These are phyloP conservation scores for Cicer cuneatum DNA, from an alignment of 306 rosid genomes.

Conservation along the genomic window DNA sequence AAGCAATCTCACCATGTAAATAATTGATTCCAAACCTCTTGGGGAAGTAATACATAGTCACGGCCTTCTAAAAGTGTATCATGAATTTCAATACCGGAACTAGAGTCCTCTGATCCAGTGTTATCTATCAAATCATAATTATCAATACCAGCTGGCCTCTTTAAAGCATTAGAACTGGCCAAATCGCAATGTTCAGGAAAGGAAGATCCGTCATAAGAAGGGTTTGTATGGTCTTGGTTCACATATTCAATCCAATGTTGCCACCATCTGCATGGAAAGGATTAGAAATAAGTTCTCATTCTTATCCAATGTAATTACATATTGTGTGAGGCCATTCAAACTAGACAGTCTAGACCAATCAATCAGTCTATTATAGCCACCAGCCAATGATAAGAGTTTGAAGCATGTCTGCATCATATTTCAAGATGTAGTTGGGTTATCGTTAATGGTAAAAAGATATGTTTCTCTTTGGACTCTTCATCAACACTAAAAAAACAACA, in stretches of 20 bases:
- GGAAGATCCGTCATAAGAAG: slow-evolving; percentile 69
- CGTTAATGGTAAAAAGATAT: slow-evolving; percentile 2
- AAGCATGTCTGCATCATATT: neutral
- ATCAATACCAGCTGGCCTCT: slow-evolving; percentile 83
- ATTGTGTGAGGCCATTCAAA: slow-evolving; percentile 37
- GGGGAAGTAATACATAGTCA: slow-evolving; percentile 94
- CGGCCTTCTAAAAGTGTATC: slow-evolving; percentile 94
- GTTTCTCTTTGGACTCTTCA: slow-evolving; percentile 6
- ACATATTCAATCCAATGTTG: slow-evolving; percentile 96
- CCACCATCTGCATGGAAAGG: slow-evolving; percentile 83
- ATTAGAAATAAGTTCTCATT: slow-evolving; percentile 36
- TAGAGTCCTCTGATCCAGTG: slow-evolving; percentile 64
- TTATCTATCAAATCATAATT: slow-evolving; percentile 85
- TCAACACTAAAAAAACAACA: slow-evolving; percentile 24
- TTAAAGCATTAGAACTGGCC: slow-evolving; percentile 62
- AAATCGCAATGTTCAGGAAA: slow-evolving; percentile 68
- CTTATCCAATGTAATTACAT: slow-evolving; percentile 8
- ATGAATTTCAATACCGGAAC: slow-evolving; percentile 62
- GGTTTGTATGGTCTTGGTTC: slow-evolving; percentile 84
- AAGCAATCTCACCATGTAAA: slow-evolving; percentile 62
- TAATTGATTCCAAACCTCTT: slow-evolving; percentile 87
- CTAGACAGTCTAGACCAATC: slow-evolving; percentile 39
- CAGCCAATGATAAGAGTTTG: slow-evolving; percentile 6
- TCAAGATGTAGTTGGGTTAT: slow-evolving; percentile 17
- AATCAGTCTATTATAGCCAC: slow-evolving; percentile 40